Percentiles rank a stretch among this genome's conserved stretches.
phyloP scores from a whole-genome alignment of 176 grass and related monocot genomes.

The Dactylis glomerata region DNA sequence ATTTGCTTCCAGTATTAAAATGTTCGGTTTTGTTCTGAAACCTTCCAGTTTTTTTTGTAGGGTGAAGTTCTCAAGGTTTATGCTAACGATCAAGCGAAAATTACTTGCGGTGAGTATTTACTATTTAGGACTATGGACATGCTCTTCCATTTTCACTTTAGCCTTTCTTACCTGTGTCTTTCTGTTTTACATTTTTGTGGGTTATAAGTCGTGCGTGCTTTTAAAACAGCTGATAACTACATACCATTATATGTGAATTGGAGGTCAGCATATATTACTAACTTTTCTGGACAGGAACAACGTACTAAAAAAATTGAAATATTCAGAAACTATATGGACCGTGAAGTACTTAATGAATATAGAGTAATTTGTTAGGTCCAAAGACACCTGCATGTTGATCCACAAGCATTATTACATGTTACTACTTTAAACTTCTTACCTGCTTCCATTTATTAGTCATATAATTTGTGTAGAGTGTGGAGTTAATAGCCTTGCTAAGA shows the following conservation, averaged over 20 bases:
- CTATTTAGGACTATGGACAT: slow-evolving; percentile 28
- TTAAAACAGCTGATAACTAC: not conserved
- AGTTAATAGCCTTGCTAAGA: not conserved
- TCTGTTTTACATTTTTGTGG: not conserved
- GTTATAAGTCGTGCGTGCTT: not conserved
- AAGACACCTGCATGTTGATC: not conserved
- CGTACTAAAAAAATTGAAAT: not conserved
- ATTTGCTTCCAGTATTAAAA: not conserved
- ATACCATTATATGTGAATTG: not conserved
- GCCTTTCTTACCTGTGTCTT: not conserved
- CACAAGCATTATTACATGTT: not conserved
- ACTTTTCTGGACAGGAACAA: not conserved
- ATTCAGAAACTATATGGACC: not conserved
- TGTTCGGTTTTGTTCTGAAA: slow-evolving; percentile 4
- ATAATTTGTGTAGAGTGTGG: not conserved
- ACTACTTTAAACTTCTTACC: not conserved
- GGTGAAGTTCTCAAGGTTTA: slow-evolving; percentile 72
- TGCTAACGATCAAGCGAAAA: slow-evolving; percentile 87
- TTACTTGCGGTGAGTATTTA: slow-evolving; percentile 71
- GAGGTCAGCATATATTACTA: not conserved
- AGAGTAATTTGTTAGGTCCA: not conserved
- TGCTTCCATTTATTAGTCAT: not conserved
- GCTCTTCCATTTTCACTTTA: slow-evolving; percentile 16
- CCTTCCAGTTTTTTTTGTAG: slow-evolving; percentile 39
- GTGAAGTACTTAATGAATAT: not conserved